Evolutionary conservation across 331 rosid species (phyloP).

Genomic region (Erythrophleum ivorense): DNA sequence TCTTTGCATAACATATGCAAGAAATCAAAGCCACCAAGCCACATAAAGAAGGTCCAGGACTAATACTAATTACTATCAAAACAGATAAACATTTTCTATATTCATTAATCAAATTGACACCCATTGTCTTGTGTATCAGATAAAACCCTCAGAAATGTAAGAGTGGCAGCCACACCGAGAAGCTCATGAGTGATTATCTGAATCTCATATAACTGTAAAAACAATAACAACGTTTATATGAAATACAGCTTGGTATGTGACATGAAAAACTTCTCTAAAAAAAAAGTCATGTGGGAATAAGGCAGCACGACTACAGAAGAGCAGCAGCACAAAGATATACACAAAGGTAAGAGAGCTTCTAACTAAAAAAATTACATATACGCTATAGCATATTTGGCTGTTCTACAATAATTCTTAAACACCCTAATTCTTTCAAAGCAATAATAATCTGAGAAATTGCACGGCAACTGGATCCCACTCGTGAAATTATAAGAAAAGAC

Average conservation of each 20-base stretch:
- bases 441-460: background rate
- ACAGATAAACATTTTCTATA: background rate
- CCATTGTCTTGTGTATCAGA: background rate
- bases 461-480: conserved; percentile 21
- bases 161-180: background rate
- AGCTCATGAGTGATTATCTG: background rate
- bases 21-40: conserved; percentile 1
- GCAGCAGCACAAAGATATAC: conserved; percentile 16
- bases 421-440: background rate
- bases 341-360: background rate
- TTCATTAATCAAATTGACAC: background rate
- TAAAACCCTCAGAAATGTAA: background rate
- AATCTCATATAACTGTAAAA: background rate
- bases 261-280: background rate
- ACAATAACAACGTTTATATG: background rate
- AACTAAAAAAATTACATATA: background rate
- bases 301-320: conserved; percentile 19
- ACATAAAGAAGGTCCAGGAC: background rate
- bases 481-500: conserved; percentile 17
- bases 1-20: background rate
- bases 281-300: background rate
- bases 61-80: background rate
- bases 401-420: background rate
- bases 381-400: background rate
- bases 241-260: background rate